Base-by-base conservation (phyloP, 805 yeast genomes). In the Saccharomycopsis schoenii region DNA sequence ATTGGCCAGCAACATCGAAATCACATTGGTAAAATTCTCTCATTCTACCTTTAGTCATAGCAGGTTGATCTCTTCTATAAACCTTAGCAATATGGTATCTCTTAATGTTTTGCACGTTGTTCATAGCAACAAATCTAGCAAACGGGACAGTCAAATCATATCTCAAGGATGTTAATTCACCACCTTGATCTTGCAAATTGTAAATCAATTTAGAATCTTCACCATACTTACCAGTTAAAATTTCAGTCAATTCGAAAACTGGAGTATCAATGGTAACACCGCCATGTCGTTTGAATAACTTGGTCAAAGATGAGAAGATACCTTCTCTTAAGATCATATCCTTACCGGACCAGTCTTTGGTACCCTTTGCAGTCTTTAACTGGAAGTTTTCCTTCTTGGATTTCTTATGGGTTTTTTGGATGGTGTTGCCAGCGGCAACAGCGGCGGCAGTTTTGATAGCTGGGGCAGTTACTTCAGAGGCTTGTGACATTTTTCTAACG, bases 31-130 rank as follows among this genome's bases (percentile, higher is more conserved):
- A 94, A 70, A 94, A 94, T 75, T 94, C 99, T 82, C 99, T 88
- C 99, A 94, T 94, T 76, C 99, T 84, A 64, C 99, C 99, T 76
- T 94, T 94, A 58, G 98, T 93, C 99, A 94, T 94, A 9, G 99
- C 99, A 4, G 99, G 99, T 76, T 94, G 99, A 73, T 94, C 99
- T 76, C 99, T 88, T 78, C 99, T 85, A 76, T 94, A 94, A 60
- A 94, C 99, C 74, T 94, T 94, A 67, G 99, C 99, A 66, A 94
- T 89, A 76, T 94, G 99, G 73, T 84, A 94, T 71, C 99, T 82
- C 76, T 94, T 94, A 74, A 94, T 93, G 70, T 79, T 83, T 68
- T 89, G 86, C 64, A 94, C 83, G 68, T 89, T 90, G 77, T 94
- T 94, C 89, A 90, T 88, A 19, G 99, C 99, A 60, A 93, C 96